These are phyloP conservation scores for Zopfochytrium polystomum DNA, from an alignment of 371 early-diverging fungal species.

Conservation along the genomic window DNA sequence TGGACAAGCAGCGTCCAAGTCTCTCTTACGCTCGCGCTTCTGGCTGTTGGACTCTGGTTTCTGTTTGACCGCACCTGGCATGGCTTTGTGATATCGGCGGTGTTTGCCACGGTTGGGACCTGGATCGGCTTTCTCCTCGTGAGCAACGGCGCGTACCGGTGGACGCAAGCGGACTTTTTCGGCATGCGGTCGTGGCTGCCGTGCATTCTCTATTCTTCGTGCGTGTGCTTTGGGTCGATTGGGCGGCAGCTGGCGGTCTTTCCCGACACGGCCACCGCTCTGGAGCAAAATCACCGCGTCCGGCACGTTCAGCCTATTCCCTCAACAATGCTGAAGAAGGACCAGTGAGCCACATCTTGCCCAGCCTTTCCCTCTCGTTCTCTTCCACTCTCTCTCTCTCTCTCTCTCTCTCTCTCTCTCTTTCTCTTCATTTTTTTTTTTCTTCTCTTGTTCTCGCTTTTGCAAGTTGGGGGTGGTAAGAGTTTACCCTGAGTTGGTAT, in stretches of 20 bases:
- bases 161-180: constrained; percentile 55
- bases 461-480: too few relatives aligned
- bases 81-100: constrained; percentile 51
- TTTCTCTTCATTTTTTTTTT: too few relatives aligned
- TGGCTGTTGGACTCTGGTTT: constrained; percentile 58
- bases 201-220: constrained; percentile 54
- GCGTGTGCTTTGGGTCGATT: constrained; percentile 58
- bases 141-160: constrained; percentile 54
- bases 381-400: too few relatives aligned
- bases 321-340: too few relatives aligned
- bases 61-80: constrained; percentile 60
- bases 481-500: too few relatives aligned
- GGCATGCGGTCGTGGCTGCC: constrained; percentile 61
- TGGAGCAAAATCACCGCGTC: too few relatives aligned
- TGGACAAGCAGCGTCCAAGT: constrained; percentile 54
- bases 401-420: too few relatives aligned
- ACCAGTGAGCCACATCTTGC: too few relatives aligned
- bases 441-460: too few relatives aligned
- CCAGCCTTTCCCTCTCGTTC: too few relatives aligned
- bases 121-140: constrained; percentile 50
- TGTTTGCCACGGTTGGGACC: constrained; percentile 54
- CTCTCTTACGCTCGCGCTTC: constrained; percentile 51
- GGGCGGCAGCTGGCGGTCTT: constrained; percentile 47
- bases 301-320: too few relatives aligned
- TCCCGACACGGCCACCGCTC: too few relatives aligned